Percentiles rank a stretch among this genome's conserved stretches.
Evolutionary conservation across 352 stramenopile genomes (phyloP).

Genomic region (Globisporangium nodosum): DNA sequence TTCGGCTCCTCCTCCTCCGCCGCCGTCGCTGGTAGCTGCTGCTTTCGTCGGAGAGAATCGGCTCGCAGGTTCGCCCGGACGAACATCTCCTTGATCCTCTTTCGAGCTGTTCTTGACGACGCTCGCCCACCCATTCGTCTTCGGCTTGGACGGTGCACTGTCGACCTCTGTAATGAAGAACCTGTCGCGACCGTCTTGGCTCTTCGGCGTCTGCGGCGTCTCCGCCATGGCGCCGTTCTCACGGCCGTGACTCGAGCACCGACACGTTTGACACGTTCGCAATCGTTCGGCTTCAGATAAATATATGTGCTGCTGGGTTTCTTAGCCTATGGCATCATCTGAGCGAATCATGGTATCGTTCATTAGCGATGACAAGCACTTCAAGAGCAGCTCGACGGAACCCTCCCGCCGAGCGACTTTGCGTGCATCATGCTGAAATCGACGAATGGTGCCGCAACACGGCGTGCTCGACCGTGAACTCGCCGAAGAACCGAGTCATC

Average conservation of each 20-base stretch:
- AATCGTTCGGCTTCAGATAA: too few species aligned
- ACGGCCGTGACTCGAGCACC: not conserved
- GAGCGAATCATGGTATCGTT: slow-evolving; percentile 6
- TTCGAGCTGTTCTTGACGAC: slow-evolving; percentile 2
- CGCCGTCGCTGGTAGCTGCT: slow-evolving; percentile 1
- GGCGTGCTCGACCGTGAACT: slow-evolving; percentile 51
- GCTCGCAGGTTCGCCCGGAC: slow-evolving; percentile 3
- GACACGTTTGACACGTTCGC: too few species aligned
- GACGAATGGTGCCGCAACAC: slow-evolving; percentile 30
- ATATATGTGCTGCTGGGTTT: too few species aligned
- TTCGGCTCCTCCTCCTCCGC: slow-evolving; percentile 22
- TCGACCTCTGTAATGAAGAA: slow-evolving; percentile 34
- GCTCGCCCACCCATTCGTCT: not conserved
- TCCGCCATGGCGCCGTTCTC: not conserved
- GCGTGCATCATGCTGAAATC: slow-evolving; percentile 13
- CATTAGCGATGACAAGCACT: not conserved
- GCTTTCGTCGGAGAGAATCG: slow-evolving; percentile 6
- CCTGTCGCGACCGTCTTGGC: slow-evolving; percentile 5
- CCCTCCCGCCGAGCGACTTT: slow-evolving; percentile 3
- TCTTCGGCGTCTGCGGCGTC: not conserved
- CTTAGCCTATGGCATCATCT: too few species aligned
- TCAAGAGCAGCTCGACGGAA: not conserved
- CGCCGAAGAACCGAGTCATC: slow-evolving; percentile 50
- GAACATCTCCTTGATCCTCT: not conserved
- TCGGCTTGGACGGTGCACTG: not conserved